phyloP scores from a whole-genome alignment of 2,329 filamentous ascomycete genomes.

The Fusarium torreyae region DNA sequence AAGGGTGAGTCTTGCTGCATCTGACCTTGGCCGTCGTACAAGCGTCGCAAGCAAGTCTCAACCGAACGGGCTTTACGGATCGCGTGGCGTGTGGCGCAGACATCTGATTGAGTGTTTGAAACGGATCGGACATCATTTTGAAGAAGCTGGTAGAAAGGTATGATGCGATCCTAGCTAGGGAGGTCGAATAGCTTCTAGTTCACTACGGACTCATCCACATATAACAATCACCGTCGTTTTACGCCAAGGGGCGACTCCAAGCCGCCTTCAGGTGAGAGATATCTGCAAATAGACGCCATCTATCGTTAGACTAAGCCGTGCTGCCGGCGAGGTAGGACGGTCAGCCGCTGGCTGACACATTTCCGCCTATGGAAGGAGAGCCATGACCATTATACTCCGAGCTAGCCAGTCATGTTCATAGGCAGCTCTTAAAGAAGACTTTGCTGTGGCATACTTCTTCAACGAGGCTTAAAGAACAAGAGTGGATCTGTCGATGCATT shows the following conservation, averaged over 20 bases:
- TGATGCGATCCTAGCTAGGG: neutral
- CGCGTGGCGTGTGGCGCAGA: conserved; percentile 1
- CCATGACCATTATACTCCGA: conserved; percentile 5
- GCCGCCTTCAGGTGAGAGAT: conserved; percentile 12
- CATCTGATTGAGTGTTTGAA: conserved; percentile 5
- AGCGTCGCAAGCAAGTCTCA: conserved; percentile 38
- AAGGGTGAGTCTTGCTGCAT: conserved; percentile 39
- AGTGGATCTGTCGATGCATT: neutral
- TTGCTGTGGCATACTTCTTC: rapidly evolving
- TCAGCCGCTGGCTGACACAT: conserved; percentile 18
- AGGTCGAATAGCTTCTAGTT: neutral
- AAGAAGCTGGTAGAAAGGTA: neutral
- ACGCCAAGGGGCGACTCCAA: neutral
- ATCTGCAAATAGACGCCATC: conserved; percentile 11
- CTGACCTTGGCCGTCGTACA: conserved; percentile 41
- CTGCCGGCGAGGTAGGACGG: conserved; percentile 30
- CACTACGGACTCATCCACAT: conserved; percentile 2
- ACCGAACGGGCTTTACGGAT: conserved; percentile 25
- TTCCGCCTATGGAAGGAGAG: neutral
- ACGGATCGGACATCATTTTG: conserved; percentile 20
- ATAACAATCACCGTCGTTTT: conserved; percentile 8
- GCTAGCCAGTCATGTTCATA: neutral
- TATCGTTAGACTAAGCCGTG: conserved; percentile 21
- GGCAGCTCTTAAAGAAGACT: too few relatives aligned
- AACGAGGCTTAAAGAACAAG: neutral